Conservation (phyloP, 192 early-diverging fungal species). For the Coemansia aciculifera region DNA sequence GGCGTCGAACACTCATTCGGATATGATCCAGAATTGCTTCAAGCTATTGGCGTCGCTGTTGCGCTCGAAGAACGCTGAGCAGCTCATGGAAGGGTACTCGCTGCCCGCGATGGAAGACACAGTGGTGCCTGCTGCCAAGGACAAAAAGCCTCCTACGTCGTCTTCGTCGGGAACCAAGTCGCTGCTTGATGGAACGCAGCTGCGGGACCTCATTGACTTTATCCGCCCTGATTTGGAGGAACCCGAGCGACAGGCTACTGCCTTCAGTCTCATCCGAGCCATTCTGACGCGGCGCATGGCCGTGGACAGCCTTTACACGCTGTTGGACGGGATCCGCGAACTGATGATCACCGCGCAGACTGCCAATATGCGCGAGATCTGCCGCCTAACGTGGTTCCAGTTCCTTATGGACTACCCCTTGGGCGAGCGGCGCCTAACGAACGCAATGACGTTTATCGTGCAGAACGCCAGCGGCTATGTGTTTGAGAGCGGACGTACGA, state of each 20-base stretch:
- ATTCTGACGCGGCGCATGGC: conserved; percentile 84
- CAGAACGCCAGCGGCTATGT: conserved; percentile 85
- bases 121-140: background rate
- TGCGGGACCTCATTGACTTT: conserved; percentile 76
- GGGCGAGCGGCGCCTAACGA: conserved; percentile 73
- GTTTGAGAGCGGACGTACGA: conserved; percentile 89
- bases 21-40: conserved; percentile 77
- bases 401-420: conserved; percentile 97
- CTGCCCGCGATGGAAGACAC: conserved; percentile 10
- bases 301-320: conserved; percentile 87
- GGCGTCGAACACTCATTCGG: conserved; percentile 62
- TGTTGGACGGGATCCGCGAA: conserved; percentile 79
- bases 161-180: conserved; percentile 19
- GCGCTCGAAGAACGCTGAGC: conserved; percentile 69
- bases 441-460: conserved; percentile 84
- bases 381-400: conserved; percentile 77
- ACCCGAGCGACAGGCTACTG: conserved; percentile 77
- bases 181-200: conserved; percentile 57
- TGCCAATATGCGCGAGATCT: conserved; percentile 75
- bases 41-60: conserved; percentile 80
- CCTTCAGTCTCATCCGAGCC: conserved; percentile 83
- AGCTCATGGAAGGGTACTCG: conserved; percentile 57
- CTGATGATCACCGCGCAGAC: conserved; percentile 89
- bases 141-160: background rate
- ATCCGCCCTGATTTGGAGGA: conserved; percentile 89